Evolutionary conservation across 345 rosid species (phyloP).

Genomic region (Eucalyptus victrix): DNA sequence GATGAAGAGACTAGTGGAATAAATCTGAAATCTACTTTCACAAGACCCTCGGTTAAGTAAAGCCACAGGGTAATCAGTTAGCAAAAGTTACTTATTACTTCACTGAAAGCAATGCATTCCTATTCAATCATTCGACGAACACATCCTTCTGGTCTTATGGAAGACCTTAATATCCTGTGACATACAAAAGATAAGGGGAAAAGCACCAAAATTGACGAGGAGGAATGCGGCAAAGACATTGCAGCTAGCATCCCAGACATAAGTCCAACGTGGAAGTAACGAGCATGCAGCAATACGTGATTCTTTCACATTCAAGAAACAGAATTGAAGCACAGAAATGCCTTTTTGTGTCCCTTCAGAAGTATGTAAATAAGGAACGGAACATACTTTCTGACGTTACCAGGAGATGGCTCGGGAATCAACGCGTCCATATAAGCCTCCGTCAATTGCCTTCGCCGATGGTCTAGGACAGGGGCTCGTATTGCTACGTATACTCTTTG

Average conservation of each 20-base stretch:
- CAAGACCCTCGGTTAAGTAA: not conserved
- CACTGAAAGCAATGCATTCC: not conserved
- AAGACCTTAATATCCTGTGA: not conserved
- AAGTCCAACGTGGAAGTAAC: not conserved
- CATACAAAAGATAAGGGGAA: not conserved
- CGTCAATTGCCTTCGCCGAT: conserved; percentile 54
- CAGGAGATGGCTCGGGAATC: conserved; percentile 87
- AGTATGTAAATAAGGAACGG: not conserved
- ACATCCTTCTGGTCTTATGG: not conserved
- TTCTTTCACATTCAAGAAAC: not conserved
- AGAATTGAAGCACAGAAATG: not conserved
- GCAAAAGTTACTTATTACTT: not conserved
- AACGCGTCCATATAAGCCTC: conserved; percentile 96
- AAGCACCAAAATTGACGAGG: not conserved
- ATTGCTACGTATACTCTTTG: conserved; percentile 49
- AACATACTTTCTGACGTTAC: conserved; percentile 58
- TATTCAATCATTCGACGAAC: not conserved
- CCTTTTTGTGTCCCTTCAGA: not conserved
- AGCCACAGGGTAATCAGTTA: not conserved
- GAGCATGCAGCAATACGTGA: not conserved
- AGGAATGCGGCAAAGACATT: not conserved
- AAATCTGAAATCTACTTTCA: not conserved
- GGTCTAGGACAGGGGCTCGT: conserved; percentile 52
- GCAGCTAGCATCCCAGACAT: not conserved
- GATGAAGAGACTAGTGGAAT: not conserved